Conservation (phyloP, 1,139 yeast species). For the Protomyces macrosporus region DNA sequence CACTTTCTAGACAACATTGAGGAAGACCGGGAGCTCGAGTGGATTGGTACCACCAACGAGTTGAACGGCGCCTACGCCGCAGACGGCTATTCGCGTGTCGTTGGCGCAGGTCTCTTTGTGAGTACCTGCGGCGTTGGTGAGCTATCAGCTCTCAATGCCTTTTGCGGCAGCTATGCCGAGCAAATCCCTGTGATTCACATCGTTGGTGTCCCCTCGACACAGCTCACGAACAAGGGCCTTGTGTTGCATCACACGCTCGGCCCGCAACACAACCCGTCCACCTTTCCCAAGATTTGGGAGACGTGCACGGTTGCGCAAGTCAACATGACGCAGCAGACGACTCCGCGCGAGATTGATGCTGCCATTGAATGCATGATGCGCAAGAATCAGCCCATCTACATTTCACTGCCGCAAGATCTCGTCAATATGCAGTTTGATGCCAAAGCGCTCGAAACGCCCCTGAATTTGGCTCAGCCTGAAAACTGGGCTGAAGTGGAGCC, state of each 20-base stretch:
- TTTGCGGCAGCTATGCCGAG: conserved; percentile 77
- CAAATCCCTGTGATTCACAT: conserved; percentile 72
- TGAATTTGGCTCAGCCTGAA: conserved; percentile 45
- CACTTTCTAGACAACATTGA: conserved; percentile 29
- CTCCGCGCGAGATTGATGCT: conserved; percentile 50
- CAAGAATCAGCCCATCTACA: conserved; percentile 69
- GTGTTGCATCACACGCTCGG: conserved; percentile 61
- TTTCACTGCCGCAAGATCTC: conserved; percentile 56
- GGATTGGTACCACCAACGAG: conserved; percentile 62
- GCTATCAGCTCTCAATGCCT: conserved; percentile 66
- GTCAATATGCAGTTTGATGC: conserved; percentile 36
- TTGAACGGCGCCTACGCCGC: conserved; percentile 69
- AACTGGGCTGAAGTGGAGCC: conserved; percentile 48
- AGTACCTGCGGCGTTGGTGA: conserved; percentile 52
- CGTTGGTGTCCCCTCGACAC: conserved; percentile 67
- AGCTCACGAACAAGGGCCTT: conserved; percentile 41
- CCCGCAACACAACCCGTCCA: conserved; percentile 4
- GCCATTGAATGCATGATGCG: conserved; percentile 54
- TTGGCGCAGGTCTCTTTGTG: conserved; percentile 22
- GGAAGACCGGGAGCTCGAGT: conserved; percentile 42
- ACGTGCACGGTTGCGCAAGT: conserved; percentile 46
- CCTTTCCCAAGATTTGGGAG: conserved; percentile 43
- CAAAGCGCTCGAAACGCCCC: conserved; percentile 40
- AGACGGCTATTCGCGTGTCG: conserved; percentile 65
- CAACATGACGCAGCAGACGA: conserved; percentile 49